Conservation (phyloP, 2,329 filamentous ascomycete genomes). For the Pestalotiopsis sp. region DNA sequence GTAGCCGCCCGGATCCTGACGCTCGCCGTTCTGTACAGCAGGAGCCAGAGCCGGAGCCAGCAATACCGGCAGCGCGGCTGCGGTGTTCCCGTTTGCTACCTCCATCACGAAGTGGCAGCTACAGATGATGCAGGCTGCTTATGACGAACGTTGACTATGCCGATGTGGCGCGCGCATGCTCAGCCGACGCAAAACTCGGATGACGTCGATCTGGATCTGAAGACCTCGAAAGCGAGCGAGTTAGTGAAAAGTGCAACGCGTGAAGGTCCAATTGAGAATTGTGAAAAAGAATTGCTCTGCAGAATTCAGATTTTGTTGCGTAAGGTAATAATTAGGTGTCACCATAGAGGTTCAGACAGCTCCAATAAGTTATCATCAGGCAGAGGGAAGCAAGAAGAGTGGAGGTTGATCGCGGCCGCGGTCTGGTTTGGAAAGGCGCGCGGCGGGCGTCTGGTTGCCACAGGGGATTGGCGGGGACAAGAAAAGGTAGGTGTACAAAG, state of each 20-base stretch:
- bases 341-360: slow-evolving; percentile 72
- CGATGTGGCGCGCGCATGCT: slow-evolving; percentile 15
- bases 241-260: background rate
- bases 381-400: background rate
- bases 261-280: background rate
- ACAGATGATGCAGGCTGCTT: slow-evolving; percentile 22
- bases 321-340: slow-evolving; percentile 61
- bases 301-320: slow-evolving; percentile 50
- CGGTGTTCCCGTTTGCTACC: slow-evolving; percentile 39
- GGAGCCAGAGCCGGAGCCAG: slow-evolving; percentile 22
- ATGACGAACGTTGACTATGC: slow-evolving; percentile 19
- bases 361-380: slow-evolving; percentile 69
- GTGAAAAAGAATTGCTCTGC: background rate
- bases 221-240: background rate
- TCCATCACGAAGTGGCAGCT: slow-evolving; percentile 35
- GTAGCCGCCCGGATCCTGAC: slow-evolving; percentile 63
- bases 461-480: background rate
- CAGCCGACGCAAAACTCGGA: background rate
- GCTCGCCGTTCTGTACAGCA: slow-evolving; percentile 43
- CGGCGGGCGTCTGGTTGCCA: background rate
- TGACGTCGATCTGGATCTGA: background rate
- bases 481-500: too few relatives aligned
- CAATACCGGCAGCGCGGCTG: slow-evolving; percentile 28
- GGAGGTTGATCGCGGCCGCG: background rate
- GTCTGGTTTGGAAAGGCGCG: background rate